phyloP scores from a whole-genome alignment of 352 stramenopile species.

The Globisporangium carolinianum region DNA sequence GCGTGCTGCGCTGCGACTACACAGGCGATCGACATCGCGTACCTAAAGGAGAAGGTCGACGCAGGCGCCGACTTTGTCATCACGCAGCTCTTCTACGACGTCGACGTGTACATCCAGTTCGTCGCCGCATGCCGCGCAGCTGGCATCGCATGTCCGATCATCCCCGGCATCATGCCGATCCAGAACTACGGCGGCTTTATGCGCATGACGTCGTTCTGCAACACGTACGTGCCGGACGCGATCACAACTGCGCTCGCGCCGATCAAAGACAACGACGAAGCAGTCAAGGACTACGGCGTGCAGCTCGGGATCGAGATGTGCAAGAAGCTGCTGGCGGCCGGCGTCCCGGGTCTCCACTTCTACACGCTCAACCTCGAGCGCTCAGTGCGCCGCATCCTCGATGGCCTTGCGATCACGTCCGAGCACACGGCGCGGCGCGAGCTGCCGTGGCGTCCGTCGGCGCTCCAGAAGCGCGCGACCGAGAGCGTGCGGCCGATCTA shows the following conservation, averaged over 20 bases:
- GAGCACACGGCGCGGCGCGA: slow-evolving; percentile 56
- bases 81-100: slow-evolving; percentile 99
- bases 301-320: slow-evolving; percentile 94
- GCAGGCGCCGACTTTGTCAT: slow-evolving; percentile 98
- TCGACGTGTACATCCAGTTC: slow-evolving; percentile 93
- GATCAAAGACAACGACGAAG: slow-evolving; percentile 96
- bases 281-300: slow-evolving; percentile 94
- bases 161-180: slow-evolving; percentile 99
- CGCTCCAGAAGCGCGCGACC: slow-evolving; percentile 80
- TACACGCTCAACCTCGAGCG: slow-evolving; percentile 94
- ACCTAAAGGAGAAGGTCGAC: slow-evolving; percentile 97
- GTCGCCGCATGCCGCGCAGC: slow-evolving; percentile 84
- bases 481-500: slow-evolving; percentile 96
- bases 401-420: slow-evolving; percentile 52
- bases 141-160: slow-evolving; percentile 94
- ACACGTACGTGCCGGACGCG: slow-evolving; percentile 90
- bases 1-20: background rate
- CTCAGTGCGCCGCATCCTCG: slow-evolving; percentile 86
- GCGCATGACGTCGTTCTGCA: slow-evolving; percentile 97
- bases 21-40: slow-evolving; percentile 91
- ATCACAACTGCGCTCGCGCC: slow-evolving; percentile 79
- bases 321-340: slow-evolving; percentile 87
- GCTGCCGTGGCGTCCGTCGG: slow-evolving; percentile 90
- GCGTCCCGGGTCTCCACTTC: slow-evolving; percentile 87
- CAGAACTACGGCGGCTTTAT: slow-evolving; percentile 96